Base-by-base conservation (phyloP, 495 filamentous ascomycete species). In the Parathielavia hyrcaniae region DNA sequence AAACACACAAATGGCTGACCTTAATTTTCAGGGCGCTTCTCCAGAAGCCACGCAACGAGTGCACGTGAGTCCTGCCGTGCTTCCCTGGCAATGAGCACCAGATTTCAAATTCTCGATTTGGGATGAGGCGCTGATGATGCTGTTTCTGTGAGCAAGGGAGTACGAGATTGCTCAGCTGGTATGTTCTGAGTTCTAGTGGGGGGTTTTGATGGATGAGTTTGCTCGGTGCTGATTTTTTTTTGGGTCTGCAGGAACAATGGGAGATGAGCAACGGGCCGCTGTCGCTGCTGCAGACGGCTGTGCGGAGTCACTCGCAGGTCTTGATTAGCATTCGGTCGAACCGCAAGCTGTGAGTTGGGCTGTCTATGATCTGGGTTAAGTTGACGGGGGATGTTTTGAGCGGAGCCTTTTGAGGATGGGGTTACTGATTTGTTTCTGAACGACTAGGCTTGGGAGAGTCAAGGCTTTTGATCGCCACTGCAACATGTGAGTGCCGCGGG, bases 241-340 rank as follows among this genome's bases (percentile, higher is more conserved):
- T 41, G 36, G 16, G 13, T 34, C 8, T 19, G 16, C 50, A 67
- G 64, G 65, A 67, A 55, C 60, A 58, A 54, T 67, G 61, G 53
- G 65, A 67, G 60, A 67, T 67, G 65, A 61, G 58, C 64, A 67
- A 67, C 49, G 67, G 67, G 19, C 67, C 67, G 26, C 64, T 69
- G 35, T 96, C 90, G 5, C 91, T 98, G 61, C 86, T 98, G 41
- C 90, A 96, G 73, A 95, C 90, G 34, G 90, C 90, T 45, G 89
- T 92, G 20, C 86, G 89, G 62, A 85, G 83, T 34, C 88, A 92
- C 75, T 86, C 86, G 46, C 90, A 95, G 76, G 89, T 96, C 53
- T 81, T 96, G 51, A 93, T 96, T 65, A 91, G 88, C 48, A 87
- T 87, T 72, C 88, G 90, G 36, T 92, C 91, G 78, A 91, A 97